Evolutionary conservation across 2,329 filamentous ascomycete genomes (phyloP), one percentile per base, ranked within the genome.

Genomic region (Botrytis byssoidea): DNA sequence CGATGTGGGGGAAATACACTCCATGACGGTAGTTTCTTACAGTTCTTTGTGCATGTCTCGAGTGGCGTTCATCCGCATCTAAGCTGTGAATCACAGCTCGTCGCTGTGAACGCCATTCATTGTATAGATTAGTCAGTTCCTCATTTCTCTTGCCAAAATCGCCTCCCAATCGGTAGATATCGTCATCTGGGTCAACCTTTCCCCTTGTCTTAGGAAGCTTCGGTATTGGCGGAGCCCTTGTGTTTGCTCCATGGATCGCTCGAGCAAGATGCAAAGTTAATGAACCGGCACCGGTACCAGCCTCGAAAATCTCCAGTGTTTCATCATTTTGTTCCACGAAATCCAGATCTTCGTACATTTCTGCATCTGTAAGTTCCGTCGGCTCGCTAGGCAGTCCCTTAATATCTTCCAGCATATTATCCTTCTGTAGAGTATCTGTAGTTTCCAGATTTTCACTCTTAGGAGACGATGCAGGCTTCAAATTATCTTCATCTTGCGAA

Each of bases 271-370:
- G 89, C 7, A 96, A 82, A 0, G 93, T 95, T 74, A 96, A 83
- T 48, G 91, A 90, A 74, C 93, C 93, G 85, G 95, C 92, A n/a
- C 93, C 93, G 5, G 93, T 96, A 25, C 93, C 93, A 65, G 93
- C 93, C 82, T 96, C 93, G 70, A 96, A 90, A 63, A 96, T 92
- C 80, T 95, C 92, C 20, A 95, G 81, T 0, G 86, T 88, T 14
- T 20, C 22, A 32, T 79, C 55, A 14, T 69, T 32, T 25, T 69
- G n/a, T 20, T 51, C n/a, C 22, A 29, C 51, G 6, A 4, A 29
- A 32, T 73, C 42, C 44, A 7, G 32, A 5, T 20, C 16, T 25
- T 61, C 79, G 9, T 12, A 65, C 40, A 2, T 57, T 48, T 55
- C 32, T 22, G 25, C 20, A 8, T 61, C 42, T 65, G 25, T 42